Evolutionary conservation across 441 rosid genomes (phyloP).

Genomic region (Francoa sonchifolia): DNA sequence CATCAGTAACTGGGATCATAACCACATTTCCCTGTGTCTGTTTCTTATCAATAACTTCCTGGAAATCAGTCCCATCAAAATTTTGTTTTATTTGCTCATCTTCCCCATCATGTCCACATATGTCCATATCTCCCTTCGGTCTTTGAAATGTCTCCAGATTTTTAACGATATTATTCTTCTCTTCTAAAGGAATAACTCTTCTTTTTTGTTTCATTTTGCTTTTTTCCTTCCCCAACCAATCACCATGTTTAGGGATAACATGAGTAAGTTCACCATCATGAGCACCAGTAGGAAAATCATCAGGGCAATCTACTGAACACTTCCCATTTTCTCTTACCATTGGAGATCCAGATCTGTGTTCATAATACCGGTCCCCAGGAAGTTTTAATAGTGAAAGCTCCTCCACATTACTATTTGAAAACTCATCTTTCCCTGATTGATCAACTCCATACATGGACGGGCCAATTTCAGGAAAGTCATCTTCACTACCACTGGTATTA

Average conservation of each 20-base stretch:
- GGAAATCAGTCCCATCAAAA: slow-evolving; percentile 9
- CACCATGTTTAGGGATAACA: slow-evolving; percentile 27
- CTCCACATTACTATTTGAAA: slow-evolving; percentile 13
- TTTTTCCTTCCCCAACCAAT: slow-evolving; percentile 28
- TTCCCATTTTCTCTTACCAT: slow-evolving; percentile 22
- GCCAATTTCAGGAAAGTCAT: slow-evolving; percentile 32
- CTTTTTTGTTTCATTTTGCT: slow-evolving; percentile 40
- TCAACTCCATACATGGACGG: slow-evolving; percentile 21
- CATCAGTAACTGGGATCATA: slow-evolving; percentile 9
- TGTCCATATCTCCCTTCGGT: slow-evolving; percentile 17
- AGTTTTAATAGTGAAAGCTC: slow-evolving; percentile 10
- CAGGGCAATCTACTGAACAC: slow-evolving; percentile 9
- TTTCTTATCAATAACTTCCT: slow-evolving; percentile 16
- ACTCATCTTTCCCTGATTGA: slow-evolving; percentile 22
- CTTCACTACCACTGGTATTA: slow-evolving; percentile 68
- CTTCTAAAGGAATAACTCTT: slow-evolving; percentile 41
- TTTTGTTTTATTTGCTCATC: slow-evolving; percentile 13
- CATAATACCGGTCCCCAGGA: slow-evolving; percentile 19
- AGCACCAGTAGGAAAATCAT: slow-evolving; percentile 20
- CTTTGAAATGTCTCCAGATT: slow-evolving; percentile 13
- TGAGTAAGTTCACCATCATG: slow-evolving; percentile 27
- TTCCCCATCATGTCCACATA: slow-evolving; percentile 13
- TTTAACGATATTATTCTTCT: slow-evolving; percentile 25
- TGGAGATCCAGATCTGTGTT: slow-evolving; percentile 13
- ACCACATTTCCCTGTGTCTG: slow-evolving; percentile 8